A percentile compares a stretch with the other conserved stretches of the same genome.
phyloP scores from a whole-genome alignment of 768 basidiomycete genomes.

The Collybia sp. region DNA sequence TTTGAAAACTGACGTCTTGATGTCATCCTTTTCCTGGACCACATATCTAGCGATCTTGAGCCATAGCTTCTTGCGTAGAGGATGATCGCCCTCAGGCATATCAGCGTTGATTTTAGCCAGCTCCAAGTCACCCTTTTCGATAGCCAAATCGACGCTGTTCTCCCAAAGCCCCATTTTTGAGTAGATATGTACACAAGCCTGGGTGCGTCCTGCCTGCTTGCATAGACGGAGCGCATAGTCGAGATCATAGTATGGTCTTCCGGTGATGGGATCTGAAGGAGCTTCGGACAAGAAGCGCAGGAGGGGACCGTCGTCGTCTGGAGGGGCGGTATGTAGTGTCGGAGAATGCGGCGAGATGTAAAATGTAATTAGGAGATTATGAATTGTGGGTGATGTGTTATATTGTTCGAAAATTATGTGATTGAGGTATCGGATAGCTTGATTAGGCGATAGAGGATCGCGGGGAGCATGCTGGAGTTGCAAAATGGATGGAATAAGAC shows the following conservation, averaged over 20 bases:
- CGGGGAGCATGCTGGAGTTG: constrained; percentile 71
- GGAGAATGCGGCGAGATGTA: constrained; percentile 52
- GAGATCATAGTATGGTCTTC: constrained; percentile 90
- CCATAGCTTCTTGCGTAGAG: constrained; percentile 91
- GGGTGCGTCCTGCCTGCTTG: constrained; percentile 73
- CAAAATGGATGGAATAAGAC: constrained; percentile 85
- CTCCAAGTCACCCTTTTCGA: constrained; percentile 93
- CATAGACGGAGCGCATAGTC: constrained; percentile 95
- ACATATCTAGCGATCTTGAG: constrained; percentile 98
- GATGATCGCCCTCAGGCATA: constrained; percentile 86
- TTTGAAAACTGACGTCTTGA: constrained; percentile 77
- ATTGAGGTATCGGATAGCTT: constrained; percentile 87
- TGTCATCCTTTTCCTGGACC: constrained; percentile 96
- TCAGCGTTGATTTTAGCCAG: constrained; percentile 95
- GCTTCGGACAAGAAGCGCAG: constrained; percentile 80
- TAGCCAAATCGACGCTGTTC: constrained; percentile 90
- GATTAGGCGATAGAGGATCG: constrained; percentile 73
- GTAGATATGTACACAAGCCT: constrained; percentile 94
- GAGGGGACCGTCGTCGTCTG: constrained; percentile 67
- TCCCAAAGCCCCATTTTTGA: constrained; percentile 97
- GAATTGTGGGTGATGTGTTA: constrained; percentile 80
- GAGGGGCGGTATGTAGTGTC: constrained; percentile 21
- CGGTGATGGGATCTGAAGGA: constrained; percentile 77
- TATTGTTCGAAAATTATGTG: constrained; percentile 78
- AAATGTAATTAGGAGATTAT: constrained; percentile 92